Evolutionary conservation across 495 filamentous ascomycete genomes (phyloP).

Genomic region (Entonaema liquescens): DNA sequence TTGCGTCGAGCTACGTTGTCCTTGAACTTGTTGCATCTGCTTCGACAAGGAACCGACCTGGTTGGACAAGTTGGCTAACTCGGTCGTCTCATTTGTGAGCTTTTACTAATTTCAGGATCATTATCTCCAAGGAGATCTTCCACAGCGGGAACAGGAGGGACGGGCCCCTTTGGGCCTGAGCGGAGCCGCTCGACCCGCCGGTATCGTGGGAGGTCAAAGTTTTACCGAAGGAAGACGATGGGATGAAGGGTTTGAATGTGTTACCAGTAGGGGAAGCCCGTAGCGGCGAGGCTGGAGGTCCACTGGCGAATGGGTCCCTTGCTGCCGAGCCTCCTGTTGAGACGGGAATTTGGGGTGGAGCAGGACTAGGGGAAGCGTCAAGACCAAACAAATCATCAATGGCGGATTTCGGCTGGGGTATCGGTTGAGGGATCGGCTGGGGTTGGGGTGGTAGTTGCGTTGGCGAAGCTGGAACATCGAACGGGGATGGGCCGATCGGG

Average conservation of each 20-base stretch:
- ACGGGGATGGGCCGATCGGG: conserved; percentile 55
- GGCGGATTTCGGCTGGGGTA: conserved; percentile 72
- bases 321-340: conserved; percentile 74
- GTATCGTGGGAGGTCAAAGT: conserved; percentile 79
- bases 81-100: conserved; percentile 85
- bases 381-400: conserved; percentile 92
- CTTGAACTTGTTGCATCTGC: conserved; percentile 92
- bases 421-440: conserved; percentile 58
- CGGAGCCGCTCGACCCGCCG: conserved; percentile 69
- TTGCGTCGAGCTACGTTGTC: conserved; percentile 78
- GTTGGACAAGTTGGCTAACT: conserved; percentile 96
- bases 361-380: conserved; percentile 68
- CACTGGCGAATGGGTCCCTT: conserved; percentile 66
- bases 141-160: conserved; percentile 62
- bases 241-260: conserved; percentile 88
- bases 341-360: conserved; percentile 68
- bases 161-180: conserved; percentile 44
- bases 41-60: conserved; percentile 88
- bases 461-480: conserved; percentile 54
- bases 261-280: conserved; percentile 57
- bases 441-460: conserved; percentile 40
- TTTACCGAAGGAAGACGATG: conserved; percentile 89
- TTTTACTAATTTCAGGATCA: conserved; percentile 90
- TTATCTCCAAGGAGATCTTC: conserved; percentile 96
- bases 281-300: conserved; percentile 63